These are phyloP conservation scores for Coemansia sp. DNA, from an alignment of 192 early-diverging fungal species.

Conservation along the genomic window DNA sequence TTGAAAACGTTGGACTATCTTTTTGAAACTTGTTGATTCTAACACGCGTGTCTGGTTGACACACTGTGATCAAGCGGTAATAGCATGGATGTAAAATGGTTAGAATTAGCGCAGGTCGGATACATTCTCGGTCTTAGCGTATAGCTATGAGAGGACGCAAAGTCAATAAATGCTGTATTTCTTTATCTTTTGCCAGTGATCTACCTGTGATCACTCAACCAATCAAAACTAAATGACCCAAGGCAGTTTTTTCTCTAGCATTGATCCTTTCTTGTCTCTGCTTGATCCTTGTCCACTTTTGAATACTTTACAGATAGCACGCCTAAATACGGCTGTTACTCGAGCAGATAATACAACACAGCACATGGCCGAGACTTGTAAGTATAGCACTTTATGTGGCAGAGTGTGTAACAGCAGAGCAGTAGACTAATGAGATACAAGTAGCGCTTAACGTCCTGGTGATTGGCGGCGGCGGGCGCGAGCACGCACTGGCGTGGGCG, in stretches of 20 bases:
- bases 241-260: not conserved
- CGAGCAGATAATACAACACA: not conserved
- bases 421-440: too few relatives aligned
- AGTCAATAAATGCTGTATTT: too few relatives aligned
- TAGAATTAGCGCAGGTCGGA: too few relatives aligned
- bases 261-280: not conserved
- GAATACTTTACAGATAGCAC: not conserved
- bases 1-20: too few relatives aligned
- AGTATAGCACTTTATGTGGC: not conserved
- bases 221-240: not conserved
- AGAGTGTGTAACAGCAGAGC: not conserved
- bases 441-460: conserved; percentile 72
- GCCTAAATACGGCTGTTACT: not conserved
- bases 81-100: too few relatives aligned
- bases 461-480: conserved; percentile 93
- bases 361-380: conserved; percentile 5
- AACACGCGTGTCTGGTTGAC: too few relatives aligned
- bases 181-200: not conserved
- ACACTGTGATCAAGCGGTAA: too few relatives aligned
- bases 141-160: too few relatives aligned
- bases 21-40: too few relatives aligned
- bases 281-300: not conserved
- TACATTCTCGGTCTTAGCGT: too few relatives aligned
- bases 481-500: conserved; percentile 94
- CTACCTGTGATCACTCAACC: not conserved